A percentile compares a stretch with the other conserved stretches of the same genome.
Conservation (phyloP, 2,329 filamentous ascomycete species). For the Fusarium falciforme region DNA sequence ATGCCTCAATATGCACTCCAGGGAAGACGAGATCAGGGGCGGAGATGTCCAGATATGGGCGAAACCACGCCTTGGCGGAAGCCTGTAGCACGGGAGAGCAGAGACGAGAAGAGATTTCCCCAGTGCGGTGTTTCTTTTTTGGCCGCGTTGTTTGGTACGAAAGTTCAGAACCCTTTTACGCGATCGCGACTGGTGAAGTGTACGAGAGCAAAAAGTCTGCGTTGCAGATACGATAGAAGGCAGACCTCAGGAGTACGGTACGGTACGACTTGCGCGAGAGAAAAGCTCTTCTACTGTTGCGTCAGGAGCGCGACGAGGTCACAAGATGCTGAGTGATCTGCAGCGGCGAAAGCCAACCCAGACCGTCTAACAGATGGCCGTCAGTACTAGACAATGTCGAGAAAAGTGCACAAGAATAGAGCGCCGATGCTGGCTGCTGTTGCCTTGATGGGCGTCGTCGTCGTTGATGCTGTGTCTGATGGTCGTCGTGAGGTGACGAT, state of each 20-base stretch:
- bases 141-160: constrained; percentile 38
- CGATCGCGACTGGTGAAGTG: constrained; percentile 41
- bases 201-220: constrained; percentile 37
- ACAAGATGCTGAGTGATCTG: constrained; percentile 35
- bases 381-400: constrained; percentile 29
- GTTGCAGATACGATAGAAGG: constrained; percentile 41
- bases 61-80: constrained; percentile 17
- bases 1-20: constrained; percentile 34
- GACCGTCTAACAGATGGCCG: constrained; percentile 28
- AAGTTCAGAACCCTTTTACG: constrained; percentile 42
- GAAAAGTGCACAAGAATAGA: constrained; percentile 26
- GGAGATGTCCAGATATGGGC: constrained; percentile 21
- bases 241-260: constrained; percentile 43
- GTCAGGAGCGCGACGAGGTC: constrained; percentile 42
- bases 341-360: constrained; percentile 29
- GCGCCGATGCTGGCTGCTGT: constrained; percentile 15
- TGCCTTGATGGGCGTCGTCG: constrained; percentile 30
- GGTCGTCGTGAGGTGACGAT: constrained; percentile 34
- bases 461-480: constrained; percentile 24
- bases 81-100: constrained; percentile 35
- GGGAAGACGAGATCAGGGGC: constrained; percentile 8
- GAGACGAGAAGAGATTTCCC: constrained; percentile 14
- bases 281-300: constrained; percentile 46
- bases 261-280: constrained; percentile 40
- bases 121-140: constrained; percentile 26